Conservation (phyloP, 2,329 filamentous ascomycete genomes). For the Stachybotrys elegans region DNA sequence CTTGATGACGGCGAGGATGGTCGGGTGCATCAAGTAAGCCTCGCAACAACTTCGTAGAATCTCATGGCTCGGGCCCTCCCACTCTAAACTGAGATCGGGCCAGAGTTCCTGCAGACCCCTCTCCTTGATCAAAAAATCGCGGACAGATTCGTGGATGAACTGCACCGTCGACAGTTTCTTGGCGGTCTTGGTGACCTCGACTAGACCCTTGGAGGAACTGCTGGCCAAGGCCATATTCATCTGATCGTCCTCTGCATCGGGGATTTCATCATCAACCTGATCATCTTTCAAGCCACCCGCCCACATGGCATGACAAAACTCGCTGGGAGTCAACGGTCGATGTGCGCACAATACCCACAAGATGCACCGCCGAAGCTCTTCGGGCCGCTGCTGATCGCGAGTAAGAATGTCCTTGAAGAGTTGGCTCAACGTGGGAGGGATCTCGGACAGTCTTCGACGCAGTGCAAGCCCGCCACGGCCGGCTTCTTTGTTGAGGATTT, state of each 20-base stretch:
- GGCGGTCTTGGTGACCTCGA: slow-evolving; percentile 32
- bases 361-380: slow-evolving; percentile 38
- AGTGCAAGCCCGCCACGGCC: slow-evolving; percentile 18
- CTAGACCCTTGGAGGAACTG: slow-evolving; percentile 44
- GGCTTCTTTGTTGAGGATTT: slow-evolving; percentile 31
- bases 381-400: slow-evolving; percentile 36
- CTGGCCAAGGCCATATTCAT: slow-evolving; percentile 22
- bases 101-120: slow-evolving; percentile 22
- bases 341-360: slow-evolving; percentile 48
- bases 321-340: slow-evolving; percentile 32
- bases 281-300: slow-evolving; percentile 15
- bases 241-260: slow-evolving; percentile 8
- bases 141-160: slow-evolving; percentile 49
- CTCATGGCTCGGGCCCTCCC: slow-evolving; percentile 32
- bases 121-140: slow-evolving; percentile 38
- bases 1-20: neutral
- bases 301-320: slow-evolving; percentile 40
- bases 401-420: slow-evolving; percentile 46
- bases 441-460: slow-evolving; percentile 21
- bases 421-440: slow-evolving; percentile 34
- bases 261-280: slow-evolving; percentile 9
- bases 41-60: slow-evolving; percentile 38
- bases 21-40: slow-evolving; percentile 26
- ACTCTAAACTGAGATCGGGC: slow-evolving; percentile 24
- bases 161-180: slow-evolving; percentile 33